Base-by-base conservation (phyloP, 192 early-diverging fungal genomes). In the Backusella sp. region DNA sequence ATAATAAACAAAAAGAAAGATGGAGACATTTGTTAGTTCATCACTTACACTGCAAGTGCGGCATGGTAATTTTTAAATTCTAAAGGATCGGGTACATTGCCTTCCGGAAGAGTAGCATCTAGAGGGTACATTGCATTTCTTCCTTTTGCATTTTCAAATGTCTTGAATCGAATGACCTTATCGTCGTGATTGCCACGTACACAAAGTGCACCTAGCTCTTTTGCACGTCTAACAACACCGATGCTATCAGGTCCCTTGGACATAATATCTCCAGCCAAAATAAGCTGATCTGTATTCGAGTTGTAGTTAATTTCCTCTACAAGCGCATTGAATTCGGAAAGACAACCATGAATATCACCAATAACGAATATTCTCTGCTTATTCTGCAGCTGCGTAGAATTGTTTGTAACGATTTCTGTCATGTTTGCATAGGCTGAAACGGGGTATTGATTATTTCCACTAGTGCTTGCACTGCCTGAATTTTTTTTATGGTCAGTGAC, bases 121-220 rank as follows among this genome's bases (percentile, higher is more conserved):
- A 42, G 21, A 46, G 72, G 46, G 15, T 17, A 12, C 65, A 79
- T 75, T 17, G 75, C 34, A 66, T 23, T 19, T 34, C 4, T 35
- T 28, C 79, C 82, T 23, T 70, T 77, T 15, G 28, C 5, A 62
- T 68, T 66, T 59, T 75, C 49, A 73, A 69, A 80, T 11, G 74
- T 74, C 32, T 84, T 81, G 80, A 88, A 88, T 15, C 87, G 79
- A n/a, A 93, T 79, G 3, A 93, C 88, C 42, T 83, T 83, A 76
- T 94, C 91, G 66, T 94, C 93, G 56, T 94, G 93, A 75, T 94
- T 94, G 32, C 93, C 93, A 23, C 92, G 86, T 2, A 90, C 88
- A 76, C 88, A 86, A 76, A 83, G 80, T 19, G 86, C 87, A 19
- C 74, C 76, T 2, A 89, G 62, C 36, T 85, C 73, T 41, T 81